Percentiles rank a stretch among this genome's conserved stretches.
phyloP scores from a whole-genome alignment of 768 basidiomycete genomes.

The Serendipita sp. region DNA sequence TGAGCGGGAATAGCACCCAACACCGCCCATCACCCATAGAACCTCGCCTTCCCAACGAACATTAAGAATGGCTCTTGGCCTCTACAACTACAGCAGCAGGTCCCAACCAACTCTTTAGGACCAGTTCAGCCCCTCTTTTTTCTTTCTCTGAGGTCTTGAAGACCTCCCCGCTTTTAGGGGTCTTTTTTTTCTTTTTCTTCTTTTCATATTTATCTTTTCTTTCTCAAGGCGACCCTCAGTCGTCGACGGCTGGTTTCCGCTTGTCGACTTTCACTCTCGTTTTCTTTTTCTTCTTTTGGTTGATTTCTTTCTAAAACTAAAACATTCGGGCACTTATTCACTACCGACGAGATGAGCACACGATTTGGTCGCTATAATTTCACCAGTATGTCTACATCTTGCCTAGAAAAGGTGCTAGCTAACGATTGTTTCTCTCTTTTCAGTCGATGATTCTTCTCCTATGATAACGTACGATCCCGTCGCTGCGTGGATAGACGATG shows the following conservation, averaged over 20 bases:
- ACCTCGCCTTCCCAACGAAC: neutral
- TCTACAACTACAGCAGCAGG: neutral
- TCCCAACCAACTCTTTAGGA: neutral
- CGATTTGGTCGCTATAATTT: neutral
- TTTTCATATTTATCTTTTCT: neutral
- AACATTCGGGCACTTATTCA: too few species aligned
- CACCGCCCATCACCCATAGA: neutral
- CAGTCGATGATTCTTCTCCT: slow-evolving; percentile 5
- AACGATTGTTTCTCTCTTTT: neutral
- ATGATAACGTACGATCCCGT: neutral
- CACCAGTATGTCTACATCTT: neutral
- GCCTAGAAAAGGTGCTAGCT: neutral
- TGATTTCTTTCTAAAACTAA: neutral
- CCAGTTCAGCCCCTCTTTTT: neutral
- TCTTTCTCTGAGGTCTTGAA: neutral
- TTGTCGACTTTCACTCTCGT: neutral
- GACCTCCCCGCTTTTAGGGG: neutral
- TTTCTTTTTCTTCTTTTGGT: slow-evolving; percentile 1
- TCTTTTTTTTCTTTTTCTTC: neutral
- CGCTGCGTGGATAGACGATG: neutral
- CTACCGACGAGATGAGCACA: neutral
- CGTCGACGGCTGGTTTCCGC: slow-evolving; percentile 1
- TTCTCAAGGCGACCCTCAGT: neutral
- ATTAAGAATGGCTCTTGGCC: neutral
- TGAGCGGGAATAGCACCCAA: neutral